Base-by-base conservation (phyloP, 768 basidiomycete genomes). In the Termitomyces sp. region DNA sequence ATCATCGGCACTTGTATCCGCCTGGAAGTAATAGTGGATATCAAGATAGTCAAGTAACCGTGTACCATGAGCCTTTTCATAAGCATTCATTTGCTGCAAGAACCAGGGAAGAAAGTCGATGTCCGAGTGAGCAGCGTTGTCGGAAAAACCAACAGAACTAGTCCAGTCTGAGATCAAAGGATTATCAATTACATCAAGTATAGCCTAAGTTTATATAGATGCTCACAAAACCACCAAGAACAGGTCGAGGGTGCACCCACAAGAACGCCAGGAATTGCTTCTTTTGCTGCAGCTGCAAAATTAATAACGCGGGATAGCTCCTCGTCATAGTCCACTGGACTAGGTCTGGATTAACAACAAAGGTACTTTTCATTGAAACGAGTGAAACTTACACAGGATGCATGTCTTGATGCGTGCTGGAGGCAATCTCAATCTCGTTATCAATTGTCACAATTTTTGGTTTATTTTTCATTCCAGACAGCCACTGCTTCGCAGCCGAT, bases 81-180 rank as follows among this genome's bases (percentile, higher is more conserved):
- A 69, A 7, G 69, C 62, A 38, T 76, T 74, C 81, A 83, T 81
- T 67, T 82, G 70, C 16, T 66, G 51, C 50, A 83, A 70, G 77
- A 83, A 82, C 81, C 81, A 83, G 16, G 82, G 82, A 6, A 83
- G 55, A 72, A 82, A 83, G 65, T 83, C 82, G 35, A 72, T 77
- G 62, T 81, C 81, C 63, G 74, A 56, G 66, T 83, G 82, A 4
- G 81, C 81, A 13, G 76, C 72, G 40, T 74, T 82, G 62, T 83
- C 82, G 12, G 73, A 69, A 63, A 69, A 80, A 0, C 82, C 81
- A 53, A 82, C 68, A 2, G 56, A 23, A 60, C 79, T 82, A 1
- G 81, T 82, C 82, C 82, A 83, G 70, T 83, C 79, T 82, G 35
- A 3, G 20, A 41, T 43, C 8, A 16, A 20, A 10, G 55, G 49